Conservation (phyloP, 345 rosid species). For the Boechera divaricarpa region DNA sequence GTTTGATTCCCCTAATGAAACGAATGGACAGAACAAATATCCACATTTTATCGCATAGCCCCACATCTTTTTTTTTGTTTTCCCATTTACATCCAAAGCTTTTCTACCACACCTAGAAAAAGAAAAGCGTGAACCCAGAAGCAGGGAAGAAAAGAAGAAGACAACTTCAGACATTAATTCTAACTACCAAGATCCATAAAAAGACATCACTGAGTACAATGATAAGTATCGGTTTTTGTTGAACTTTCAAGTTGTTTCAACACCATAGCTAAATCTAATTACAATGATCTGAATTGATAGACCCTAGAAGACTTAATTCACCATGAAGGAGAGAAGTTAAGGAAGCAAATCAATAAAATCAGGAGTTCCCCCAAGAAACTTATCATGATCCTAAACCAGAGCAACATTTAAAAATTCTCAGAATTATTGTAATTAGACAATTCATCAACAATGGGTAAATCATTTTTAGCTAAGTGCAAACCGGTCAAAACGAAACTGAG, state of each 20-base stretch:
- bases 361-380: background rate
- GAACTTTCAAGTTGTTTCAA: background rate
- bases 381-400: background rate
- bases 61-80: background rate
- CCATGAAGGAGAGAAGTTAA: background rate
- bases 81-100: background rate
- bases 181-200: slow-evolving; percentile 2
- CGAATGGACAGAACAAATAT: background rate
- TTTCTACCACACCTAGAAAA: background rate
- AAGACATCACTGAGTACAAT: background rate
- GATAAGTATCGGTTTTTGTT: background rate
- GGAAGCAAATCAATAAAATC: slow-evolving; percentile 16
- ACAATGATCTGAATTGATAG: background rate
- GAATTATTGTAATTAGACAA: background rate
- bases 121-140: background rate
- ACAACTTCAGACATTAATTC: background rate
- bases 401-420: background rate
- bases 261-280: background rate
- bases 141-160: slow-evolving; percentile 6
- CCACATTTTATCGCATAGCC: background rate
- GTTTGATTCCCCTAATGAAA: background rate
- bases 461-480: background rate
- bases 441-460: background rate
- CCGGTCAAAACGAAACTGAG: no score
- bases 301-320: background rate